Percentiles rank a stretch among this genome's conserved stretches.
These are phyloP conservation scores for Clonostachys rosea DNA, from an alignment of 2,329 filamentous ascomycete genomes.

Conservation along the genomic window DNA sequence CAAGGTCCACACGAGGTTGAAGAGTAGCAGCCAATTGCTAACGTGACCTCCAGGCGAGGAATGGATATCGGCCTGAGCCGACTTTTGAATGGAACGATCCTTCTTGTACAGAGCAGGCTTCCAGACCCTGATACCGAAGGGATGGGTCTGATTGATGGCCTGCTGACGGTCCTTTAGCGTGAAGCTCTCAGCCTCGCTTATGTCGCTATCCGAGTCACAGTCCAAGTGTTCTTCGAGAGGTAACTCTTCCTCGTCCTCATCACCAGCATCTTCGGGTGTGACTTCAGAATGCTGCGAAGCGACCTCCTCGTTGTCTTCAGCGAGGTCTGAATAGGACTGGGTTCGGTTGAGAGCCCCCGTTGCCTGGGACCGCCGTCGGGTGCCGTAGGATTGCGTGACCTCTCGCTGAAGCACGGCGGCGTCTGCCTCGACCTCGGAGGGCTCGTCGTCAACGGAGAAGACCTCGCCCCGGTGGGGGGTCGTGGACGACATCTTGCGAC, in stretches of 20 bases:
- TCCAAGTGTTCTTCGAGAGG: constrained; percentile 43
- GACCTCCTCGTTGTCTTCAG: constrained; percentile 4
- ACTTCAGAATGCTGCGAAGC: constrained; percentile 5
- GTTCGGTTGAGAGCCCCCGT: constrained; percentile 29
- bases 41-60: constrained; percentile 87
- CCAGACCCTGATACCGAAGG: constrained; percentile 98
- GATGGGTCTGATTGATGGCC: constrained; percentile 97
- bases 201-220: constrained; percentile 63
- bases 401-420: constrained; percentile 40
- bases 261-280: constrained; percentile 3
- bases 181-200: constrained; percentile 95
- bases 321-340: constrained; percentile 27
- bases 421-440: constrained; percentile 73
- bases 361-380: constrained; percentile 23
- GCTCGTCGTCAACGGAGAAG: constrained; percentile 89
- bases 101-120: constrained; percentile 99
- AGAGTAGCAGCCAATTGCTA: constrained; percentile 76
- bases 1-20: constrained; percentile 87
- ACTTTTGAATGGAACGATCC: constrained; percentile 91
- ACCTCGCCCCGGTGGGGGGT: constrained; percentile 77
- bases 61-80: constrained; percentile 94
- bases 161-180: constrained; percentile 95
- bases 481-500: constrained; percentile 71
- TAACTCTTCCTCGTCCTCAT: constrained; percentile 30
- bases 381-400: constrained; percentile 16